Evolutionary conservation across 2,329 filamentous ascomycete genomes (phyloP).

Genomic region (Rhynchosporium agropyri): DNA sequence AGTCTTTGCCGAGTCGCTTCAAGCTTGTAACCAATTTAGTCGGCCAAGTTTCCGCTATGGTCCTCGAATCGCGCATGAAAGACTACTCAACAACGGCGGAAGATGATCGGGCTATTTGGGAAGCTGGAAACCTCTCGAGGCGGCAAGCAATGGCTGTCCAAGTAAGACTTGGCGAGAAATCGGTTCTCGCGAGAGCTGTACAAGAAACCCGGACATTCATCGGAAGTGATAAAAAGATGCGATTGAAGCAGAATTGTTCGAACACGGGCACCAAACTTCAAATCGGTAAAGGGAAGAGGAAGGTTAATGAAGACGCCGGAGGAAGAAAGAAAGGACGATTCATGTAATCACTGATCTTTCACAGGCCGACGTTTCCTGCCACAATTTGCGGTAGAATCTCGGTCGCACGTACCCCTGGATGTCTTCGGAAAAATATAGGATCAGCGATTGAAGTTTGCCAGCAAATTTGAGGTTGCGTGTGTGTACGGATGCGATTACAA

Average conservation of each 20-base stretch:
- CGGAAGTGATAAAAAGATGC: conserved; percentile 42
- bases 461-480: neutral
- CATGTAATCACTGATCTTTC: conserved; percentile 18
- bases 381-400: neutral
- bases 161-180: conserved; percentile 67
- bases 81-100: conserved; percentile 58
- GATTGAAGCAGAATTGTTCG: conserved; percentile 21
- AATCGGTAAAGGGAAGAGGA: conserved; percentile 30
- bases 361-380: neutral
- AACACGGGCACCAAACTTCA: conserved; percentile 2
- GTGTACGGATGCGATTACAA: neutral
- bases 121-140: conserved; percentile 39
- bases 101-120: conserved; percentile 50
- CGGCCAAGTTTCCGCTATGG: conserved; percentile 44
- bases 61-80: conserved; percentile 46
- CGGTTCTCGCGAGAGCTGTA: conserved; percentile 54
- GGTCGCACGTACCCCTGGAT: neutral
- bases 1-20: conserved; percentile 42
- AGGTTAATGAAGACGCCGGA: conserved; percentile 24
- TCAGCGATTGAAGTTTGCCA: too few species aligned
- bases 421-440: too few species aligned
- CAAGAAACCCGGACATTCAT: conserved; percentile 42
- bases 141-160: conserved; percentile 56
- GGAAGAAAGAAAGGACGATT: conserved; percentile 34
- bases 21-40: conserved; percentile 47